Base-by-base conservation (phyloP, 352 stramenopile genomes). In the Globisporangium okanoganense region DNA sequence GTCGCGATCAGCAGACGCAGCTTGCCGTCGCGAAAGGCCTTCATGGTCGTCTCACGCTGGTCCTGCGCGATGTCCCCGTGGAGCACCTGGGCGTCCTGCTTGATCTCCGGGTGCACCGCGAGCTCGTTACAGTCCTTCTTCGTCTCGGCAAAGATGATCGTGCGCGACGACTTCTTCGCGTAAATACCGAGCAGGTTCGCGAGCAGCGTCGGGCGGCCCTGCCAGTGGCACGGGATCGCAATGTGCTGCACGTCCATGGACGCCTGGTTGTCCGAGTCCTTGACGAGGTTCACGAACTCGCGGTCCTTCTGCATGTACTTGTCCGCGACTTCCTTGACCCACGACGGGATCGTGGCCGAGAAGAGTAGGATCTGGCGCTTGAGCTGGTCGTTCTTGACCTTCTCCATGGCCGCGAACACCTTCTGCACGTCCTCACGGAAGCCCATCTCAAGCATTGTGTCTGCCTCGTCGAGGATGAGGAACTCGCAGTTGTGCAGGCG, bases 11-110 rank as follows among this genome's bases (percentile, higher is more conserved):
- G 71, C 40, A 98, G 82, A 68, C 95, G 92, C 66, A 99, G 90
- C 33, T 87, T 83, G 56, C 96, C 96, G 12, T 97, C 84, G 38
- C 96, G 90, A 86, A 99, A 99, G 4, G 95, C 94, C 67, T 97
- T 92, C 72, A 99, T 96, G 29, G 97, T 99, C 18, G 94, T 90
- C 72, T 99, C 97, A 68, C 97, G 95, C 82, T 99, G 96, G 63
- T 97, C 94, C 70, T 97, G 90, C 10, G 90, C 90, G 68, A 99
- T 98, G 76, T 99, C 97, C 48, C 97, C 97, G 77, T 99, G 97
- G 13, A 99, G 83, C 8, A 95, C 89, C 58, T 96, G 88, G 56
- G 72, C 79, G 48, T 95, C 85, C 50, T 87, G 84, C 70, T 92
- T 88, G 70, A 95, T 94, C 69, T 90, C 85, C 10, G 82, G 79